Percentiles rank a stretch among this genome's conserved stretches.
phyloP scores from a whole-genome alignment of 495 filamentous ascomycete species.

The Podospora pseudoanserina region DNA sequence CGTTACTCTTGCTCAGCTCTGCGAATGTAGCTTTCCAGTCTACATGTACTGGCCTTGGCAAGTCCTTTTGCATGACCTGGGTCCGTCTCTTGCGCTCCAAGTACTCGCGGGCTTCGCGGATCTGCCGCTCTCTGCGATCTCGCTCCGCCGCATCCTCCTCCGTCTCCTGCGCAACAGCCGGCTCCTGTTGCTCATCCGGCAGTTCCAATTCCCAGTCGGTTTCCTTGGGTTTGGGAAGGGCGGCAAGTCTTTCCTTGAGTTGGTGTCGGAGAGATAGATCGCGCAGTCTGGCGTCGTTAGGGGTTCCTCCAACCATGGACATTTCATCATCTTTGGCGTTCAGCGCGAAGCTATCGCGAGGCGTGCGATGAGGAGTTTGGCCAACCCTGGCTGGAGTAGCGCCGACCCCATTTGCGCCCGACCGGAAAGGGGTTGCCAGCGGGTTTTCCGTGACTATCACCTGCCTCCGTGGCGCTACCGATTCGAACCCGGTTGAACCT shows the following conservation, averaged over 20 bases:
- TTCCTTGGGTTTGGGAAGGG: conserved; percentile 86
- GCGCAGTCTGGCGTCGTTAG: conserved; percentile 69
- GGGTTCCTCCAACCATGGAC: conserved; percentile 70
- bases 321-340: conserved; percentile 65
- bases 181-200: conserved; percentile 75
- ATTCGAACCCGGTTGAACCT: conserved; percentile 84
- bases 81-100: conserved; percentile 80
- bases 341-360: conserved; percentile 82
- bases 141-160: conserved; percentile 84
- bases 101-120: conserved; percentile 65
- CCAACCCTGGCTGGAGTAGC: conserved; percentile 70
- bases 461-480: conserved; percentile 75
- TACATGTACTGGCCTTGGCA: conserved; percentile 74
- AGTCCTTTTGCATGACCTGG: conserved; percentile 78
- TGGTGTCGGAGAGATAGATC: conserved; percentile 68
- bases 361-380: conserved; percentile 86
- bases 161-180: conserved; percentile 45
- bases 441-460: conserved; percentile 88
- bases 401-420: conserved; percentile 62
- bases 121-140: conserved; percentile 66
- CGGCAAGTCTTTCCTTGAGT: conserved; percentile 69
- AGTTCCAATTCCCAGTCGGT: conserved; percentile 89
- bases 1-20: conserved; percentile 56
- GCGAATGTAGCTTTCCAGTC: conserved; percentile 54
- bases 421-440: conserved; percentile 83